Conservation (phyloP, 495 filamentous ascomycete genomes). For the Cladorrhinum samala region DNA sequence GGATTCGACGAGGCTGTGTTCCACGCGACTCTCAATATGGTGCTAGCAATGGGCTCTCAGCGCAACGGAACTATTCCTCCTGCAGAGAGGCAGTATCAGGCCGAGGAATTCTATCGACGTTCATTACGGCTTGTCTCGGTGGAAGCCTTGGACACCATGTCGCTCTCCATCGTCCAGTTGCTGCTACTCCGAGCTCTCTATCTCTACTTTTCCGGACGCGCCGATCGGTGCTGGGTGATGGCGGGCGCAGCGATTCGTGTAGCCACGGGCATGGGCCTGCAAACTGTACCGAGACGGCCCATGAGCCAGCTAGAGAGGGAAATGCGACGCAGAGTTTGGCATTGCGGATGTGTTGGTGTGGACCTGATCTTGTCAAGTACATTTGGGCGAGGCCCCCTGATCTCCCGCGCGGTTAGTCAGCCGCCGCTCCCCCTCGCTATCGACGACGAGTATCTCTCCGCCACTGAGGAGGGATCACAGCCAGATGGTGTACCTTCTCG, state of each 20-base stretch:
- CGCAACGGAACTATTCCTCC: constrained; percentile 20
- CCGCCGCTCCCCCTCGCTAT: constrained; percentile 18
- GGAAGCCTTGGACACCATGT: constrained; percentile 27
- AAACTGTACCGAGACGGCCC: constrained; percentile 13
- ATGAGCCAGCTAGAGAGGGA: constrained; percentile 26
- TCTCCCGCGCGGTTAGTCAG: constrained; percentile 8
- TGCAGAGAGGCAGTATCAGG: constrained; percentile 16
- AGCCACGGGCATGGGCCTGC: constrained; percentile 34
- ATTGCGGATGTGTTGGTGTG: constrained; percentile 32
- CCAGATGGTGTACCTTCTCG: constrained; percentile 12
- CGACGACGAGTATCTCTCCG: constrained; percentile 28
- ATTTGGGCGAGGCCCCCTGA: constrained; percentile 33
- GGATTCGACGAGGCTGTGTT: constrained; percentile 24
- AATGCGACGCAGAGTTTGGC: constrained; percentile 36
- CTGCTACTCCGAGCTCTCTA: constrained; percentile 35
- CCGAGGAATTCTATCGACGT: constrained; percentile 31
- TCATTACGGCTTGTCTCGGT: constrained; percentile 28
- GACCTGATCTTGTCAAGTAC: constrained; percentile 33
- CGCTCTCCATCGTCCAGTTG: constrained; percentile 31
- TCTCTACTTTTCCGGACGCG: constrained; percentile 31
- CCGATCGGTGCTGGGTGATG: constrained; percentile 38
- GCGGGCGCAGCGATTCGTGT: constrained; percentile 33
- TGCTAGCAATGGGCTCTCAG: constrained; percentile 36
- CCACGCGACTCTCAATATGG: constrained; percentile 30
- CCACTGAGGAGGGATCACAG: constrained; percentile 11